phyloP scores from a whole-genome alignment of 2,329 filamentous ascomycete genomes.

The Trichoderma sp. region DNA sequence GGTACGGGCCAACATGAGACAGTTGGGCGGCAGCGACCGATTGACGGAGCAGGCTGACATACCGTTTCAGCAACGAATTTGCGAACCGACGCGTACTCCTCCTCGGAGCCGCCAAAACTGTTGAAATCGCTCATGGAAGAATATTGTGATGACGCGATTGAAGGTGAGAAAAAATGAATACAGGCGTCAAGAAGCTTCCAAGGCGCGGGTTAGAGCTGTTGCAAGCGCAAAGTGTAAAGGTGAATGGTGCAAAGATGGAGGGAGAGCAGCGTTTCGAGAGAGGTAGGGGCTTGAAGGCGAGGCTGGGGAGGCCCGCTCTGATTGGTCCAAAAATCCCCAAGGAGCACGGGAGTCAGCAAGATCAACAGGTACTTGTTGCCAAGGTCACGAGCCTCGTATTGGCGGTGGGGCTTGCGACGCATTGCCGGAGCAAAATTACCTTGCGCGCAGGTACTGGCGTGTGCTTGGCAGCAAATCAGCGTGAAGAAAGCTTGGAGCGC shows the following conservation, averaged over 20 bases:
- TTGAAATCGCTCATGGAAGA: conserved; percentile 68
- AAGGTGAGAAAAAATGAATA: neutral
- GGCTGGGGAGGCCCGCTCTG: neutral
- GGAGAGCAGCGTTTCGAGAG: conserved; percentile 9
- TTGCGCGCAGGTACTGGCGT: neutral
- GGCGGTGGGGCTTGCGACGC: neutral
- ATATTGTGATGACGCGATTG: neutral
- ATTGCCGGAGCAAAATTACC: neutral
- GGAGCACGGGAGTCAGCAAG: neutral
- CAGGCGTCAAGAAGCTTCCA: neutral
- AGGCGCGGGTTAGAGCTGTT: neutral
- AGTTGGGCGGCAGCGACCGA: neutral
- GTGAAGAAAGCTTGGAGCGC: neutral
- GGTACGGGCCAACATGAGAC: neutral
- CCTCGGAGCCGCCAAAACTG: conserved; percentile 71
- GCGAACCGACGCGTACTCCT: conserved; percentile 80
- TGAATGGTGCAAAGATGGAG: neutral
- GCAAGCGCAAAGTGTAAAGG: conserved; percentile 11
- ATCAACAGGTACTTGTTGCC: conserved; percentile 13
- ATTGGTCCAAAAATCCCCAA: neutral
- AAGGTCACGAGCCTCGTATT: conserved; percentile 11
- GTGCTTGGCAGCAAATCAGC: neutral
- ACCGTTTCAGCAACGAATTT: conserved; percentile 79
- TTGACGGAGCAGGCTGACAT: conserved; percentile 30
- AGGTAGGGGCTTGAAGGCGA: conserved; percentile 4